Evolutionary conservation across 1,284 basidiomycete genomes (phyloP), one percentile per base, ranked within the genome.

Genomic region (Earliella scabrosa): DNA sequence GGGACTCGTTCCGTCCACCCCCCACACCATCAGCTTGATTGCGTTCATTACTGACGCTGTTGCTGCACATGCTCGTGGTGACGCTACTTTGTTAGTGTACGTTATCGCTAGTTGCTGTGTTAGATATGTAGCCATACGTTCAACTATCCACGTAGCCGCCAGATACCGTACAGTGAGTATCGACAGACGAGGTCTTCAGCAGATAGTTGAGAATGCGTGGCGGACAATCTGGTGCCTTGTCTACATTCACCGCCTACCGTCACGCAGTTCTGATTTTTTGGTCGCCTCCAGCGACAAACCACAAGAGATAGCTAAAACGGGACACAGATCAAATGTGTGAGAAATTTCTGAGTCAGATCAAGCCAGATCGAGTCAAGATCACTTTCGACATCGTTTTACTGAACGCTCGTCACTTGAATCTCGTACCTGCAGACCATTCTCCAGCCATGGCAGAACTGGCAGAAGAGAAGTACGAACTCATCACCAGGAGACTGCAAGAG

Each of bases 401-500:
- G 2, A 8, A 18, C 35, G 14, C 18, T n/a, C n/a, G n/a, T n/a
- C n/a, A n/a, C n/a, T n/a, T n/a, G n/a, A n/a, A 38, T n/a, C 35
- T 38, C n/a, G 29, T 31, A 31, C 35, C 8, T 38, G 18, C 11
- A 11, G 8, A 8, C 13, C 14, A n/a, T 18, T 38, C n/a, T 16
- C 8, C n/a, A n/a, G n/a, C n/a, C n/a, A n/a, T n/a, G n/a, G n/a
- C n/a, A 14, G 35, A 2, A 2, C 23, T 41, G 39, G 39, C 77
- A 0, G 83, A 90, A 52, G 85, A 87, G 63, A 88, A 88, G 66
- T 97, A 85, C 78, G 82, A 90, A 45, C 77, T 97, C 53, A 97
- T 99, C 64, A 96, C 92, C 0, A 79, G 96, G 50, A 79, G 90
- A 66, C 74, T 99, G 38, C 87, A 93, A 64, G 97, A 99, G 73